These are phyloP conservation scores for Raddia guianensis DNA, from an alignment of 176 grass and related monocot genomes.

Conservation along the genomic window DNA sequence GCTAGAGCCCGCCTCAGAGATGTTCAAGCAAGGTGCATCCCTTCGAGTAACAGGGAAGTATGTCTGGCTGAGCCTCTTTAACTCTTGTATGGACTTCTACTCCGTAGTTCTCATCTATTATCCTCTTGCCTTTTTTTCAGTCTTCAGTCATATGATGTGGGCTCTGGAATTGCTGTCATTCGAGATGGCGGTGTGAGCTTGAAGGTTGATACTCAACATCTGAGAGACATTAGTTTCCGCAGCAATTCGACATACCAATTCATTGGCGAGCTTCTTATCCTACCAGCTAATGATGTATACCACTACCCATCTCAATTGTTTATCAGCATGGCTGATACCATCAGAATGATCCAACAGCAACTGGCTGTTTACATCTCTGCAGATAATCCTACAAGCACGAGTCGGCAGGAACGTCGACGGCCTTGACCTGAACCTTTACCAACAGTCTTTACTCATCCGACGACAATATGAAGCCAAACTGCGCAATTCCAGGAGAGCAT, in stretches of 20 bases:
- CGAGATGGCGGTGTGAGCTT: constrained; percentile 48
- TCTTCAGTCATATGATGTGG: constrained; percentile 65
- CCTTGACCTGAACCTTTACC: constrained; percentile 72
- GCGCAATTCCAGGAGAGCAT: constrained; percentile 43
- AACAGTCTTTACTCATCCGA: constrained; percentile 62
- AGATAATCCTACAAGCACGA: constrained; percentile 68
- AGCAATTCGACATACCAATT: constrained; percentile 65
- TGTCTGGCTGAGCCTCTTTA: background rate
- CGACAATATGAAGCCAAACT: constrained; percentile 58
- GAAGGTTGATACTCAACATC: constrained; percentile 58
- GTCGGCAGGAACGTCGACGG: constrained; percentile 72
- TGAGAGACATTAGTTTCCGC: constrained; percentile 58
- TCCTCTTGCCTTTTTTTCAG: constrained; percentile 39
- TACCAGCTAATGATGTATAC: constrained; percentile 39
- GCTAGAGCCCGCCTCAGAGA: constrained; percentile 60
- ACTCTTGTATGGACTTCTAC: background rate
- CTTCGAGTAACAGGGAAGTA: constrained; percentile 80
- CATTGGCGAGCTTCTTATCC: constrained; percentile 75
- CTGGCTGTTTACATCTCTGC: constrained; percentile 11
- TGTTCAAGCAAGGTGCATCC: constrained; percentile 77
- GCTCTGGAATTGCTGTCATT: constrained; percentile 56
- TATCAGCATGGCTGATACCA: constrained; percentile 8
- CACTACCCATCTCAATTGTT: background rate
- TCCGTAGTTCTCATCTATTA: background rate
- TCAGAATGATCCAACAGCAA: background rate